These are phyloP conservation scores for Erysimum cheiranthoides DNA, from an alignment of 345 rosid species.

Conservation along the genomic window DNA sequence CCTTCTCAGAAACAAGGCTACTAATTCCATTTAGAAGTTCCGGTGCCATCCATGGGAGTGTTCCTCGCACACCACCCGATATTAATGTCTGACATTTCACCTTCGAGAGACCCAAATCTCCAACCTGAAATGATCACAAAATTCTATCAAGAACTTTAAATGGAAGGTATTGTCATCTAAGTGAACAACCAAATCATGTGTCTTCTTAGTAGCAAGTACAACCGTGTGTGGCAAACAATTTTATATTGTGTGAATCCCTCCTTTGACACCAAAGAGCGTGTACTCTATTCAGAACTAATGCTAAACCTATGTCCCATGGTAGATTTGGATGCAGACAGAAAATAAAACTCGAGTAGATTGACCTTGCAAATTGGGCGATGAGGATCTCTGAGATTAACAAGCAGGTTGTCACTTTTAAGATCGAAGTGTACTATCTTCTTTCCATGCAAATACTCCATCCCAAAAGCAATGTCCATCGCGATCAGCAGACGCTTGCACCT, in stretches of 20 bases:
- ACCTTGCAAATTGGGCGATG: conserved; percentile 25
- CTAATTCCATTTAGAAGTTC: conserved; percentile 13
- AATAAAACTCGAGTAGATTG: not conserved
- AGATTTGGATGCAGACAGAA: not conserved
- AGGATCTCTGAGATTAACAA: conserved; percentile 7
- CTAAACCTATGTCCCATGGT: not conserved
- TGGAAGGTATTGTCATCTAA: not conserved
- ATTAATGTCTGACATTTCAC: conserved; percentile 19
- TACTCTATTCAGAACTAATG: not conserved
- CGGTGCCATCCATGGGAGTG: conserved; percentile 11
- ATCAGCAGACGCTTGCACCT: not conserved
- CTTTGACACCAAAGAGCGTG: not conserved
- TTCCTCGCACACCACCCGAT: conserved; percentile 19
- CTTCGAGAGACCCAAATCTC: conserved; percentile 17
- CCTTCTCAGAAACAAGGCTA: conserved; percentile 17
- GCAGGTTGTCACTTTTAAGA: conserved; percentile 10
- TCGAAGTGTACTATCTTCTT: conserved; percentile 20
- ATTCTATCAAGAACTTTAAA: not conserved
- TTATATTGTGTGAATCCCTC: not conserved
- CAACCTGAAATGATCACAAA: not conserved
- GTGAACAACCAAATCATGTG: not conserved
- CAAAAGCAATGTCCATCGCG: conserved; percentile 10
- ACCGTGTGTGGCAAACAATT: not conserved
- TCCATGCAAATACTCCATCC: conserved; percentile 20
- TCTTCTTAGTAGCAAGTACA: not conserved